These are phyloP conservation scores for Saccharomycopsis selenospora DNA, from an alignment of 805 yeast genomes.

Conservation along the genomic window DNA sequence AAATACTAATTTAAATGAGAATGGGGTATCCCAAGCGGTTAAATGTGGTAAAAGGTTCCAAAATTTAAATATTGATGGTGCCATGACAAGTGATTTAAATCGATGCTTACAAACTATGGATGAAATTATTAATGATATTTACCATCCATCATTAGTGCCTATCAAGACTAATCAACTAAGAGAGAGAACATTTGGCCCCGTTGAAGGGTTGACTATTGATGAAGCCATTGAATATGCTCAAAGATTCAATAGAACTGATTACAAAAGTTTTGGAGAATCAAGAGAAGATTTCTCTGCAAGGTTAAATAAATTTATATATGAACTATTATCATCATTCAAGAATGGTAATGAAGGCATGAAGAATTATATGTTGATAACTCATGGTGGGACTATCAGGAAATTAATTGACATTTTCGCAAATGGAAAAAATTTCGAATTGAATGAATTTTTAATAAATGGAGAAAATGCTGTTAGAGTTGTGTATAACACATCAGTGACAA, in stretches of 20 bases:
- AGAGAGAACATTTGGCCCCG: conserved; percentile 73
- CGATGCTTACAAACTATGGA: conserved; percentile 57
- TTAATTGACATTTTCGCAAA: conserved; percentile 41
- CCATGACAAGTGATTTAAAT: conserved; percentile 35
- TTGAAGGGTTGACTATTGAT: conserved; percentile 63
- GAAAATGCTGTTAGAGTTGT: conserved; percentile 32
- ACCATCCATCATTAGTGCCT: conserved; percentile 20
- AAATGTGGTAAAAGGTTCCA: conserved; percentile 41
- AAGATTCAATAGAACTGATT: not conserved
- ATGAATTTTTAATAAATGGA: conserved; percentile 30
- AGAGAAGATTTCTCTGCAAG: conserved; percentile 38
- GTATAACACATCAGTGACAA: conserved; percentile 67
- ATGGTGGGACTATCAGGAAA: conserved; percentile 74
- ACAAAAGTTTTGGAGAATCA: not conserved
- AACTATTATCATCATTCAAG: conserved; percentile 33
- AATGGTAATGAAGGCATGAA: conserved; percentile 25
- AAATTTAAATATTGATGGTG: conserved; percentile 28
- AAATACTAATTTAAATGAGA: conserved; percentile 51
- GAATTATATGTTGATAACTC: conserved; percentile 61
- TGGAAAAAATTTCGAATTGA: conserved; percentile 32
- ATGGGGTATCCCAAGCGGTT: conserved; percentile 55
- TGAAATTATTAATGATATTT: conserved; percentile 31
- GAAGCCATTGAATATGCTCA: conserved; percentile 50
- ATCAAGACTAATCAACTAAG: conserved; percentile 41
- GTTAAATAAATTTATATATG: conserved; percentile 40